Conservation (phyloP, 2,329 filamentous ascomycete species). For the Colletotrichum plurivorum region DNA sequence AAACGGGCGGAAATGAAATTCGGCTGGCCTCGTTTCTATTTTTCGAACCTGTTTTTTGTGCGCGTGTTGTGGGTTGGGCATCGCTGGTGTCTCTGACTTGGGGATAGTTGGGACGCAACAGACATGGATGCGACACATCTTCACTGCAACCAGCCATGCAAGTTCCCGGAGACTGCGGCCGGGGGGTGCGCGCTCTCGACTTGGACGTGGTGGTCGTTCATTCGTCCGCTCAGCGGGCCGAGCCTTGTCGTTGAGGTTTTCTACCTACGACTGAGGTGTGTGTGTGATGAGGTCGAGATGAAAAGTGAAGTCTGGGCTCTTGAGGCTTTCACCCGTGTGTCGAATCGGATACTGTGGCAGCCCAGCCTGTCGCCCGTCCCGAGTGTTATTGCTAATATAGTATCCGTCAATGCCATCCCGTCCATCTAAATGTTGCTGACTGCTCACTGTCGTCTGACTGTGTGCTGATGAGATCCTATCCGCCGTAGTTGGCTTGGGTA, state of each 20-base stretch:
- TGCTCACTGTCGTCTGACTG: neutral
- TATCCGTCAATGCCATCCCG: too few relatives aligned
- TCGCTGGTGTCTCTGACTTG: constrained; percentile 29
- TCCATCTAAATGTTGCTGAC: constrained; percentile 1
- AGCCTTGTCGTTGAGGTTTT: constrained; percentile 22
- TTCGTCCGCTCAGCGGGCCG: constrained; percentile 35
- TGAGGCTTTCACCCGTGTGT: neutral
- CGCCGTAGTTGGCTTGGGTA: neutral
- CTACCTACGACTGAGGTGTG: neutral
- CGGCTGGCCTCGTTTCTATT: constrained; percentile 21
- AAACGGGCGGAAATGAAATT: constrained; percentile 27
- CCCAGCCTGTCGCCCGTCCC: neutral
- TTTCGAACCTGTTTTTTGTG: constrained; percentile 24
- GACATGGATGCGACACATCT: constrained; percentile 25
- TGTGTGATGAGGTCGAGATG: neutral
- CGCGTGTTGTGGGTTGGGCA: constrained; percentile 37
- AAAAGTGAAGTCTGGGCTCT: neutral
- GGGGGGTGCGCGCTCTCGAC: constrained; percentile 10
- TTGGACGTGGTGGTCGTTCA: constrained; percentile 35
- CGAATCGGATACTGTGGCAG: constrained; percentile 15
- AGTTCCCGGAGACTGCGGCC: constrained; percentile 26
- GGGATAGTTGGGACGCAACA: constrained; percentile 37
- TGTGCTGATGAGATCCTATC: neutral
- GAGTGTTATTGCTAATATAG: neutral
- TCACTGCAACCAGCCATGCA: constrained; percentile 24